These are phyloP conservation scores for Camelina neglecta DNA, from an alignment of 345 rosid genomes.

Conservation along the genomic window DNA sequence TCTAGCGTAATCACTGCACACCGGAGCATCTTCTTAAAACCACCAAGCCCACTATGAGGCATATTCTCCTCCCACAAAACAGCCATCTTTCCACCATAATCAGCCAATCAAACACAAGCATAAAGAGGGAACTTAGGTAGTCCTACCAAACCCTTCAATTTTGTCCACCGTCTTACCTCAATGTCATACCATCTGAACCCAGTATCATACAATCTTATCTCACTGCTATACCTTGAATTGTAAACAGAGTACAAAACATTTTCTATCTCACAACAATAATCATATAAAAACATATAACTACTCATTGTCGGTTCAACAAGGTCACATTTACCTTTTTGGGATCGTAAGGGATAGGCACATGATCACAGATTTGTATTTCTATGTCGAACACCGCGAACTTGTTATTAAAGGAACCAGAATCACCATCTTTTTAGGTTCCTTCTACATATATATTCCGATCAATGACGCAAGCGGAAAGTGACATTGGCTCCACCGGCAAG, in stretches of 20 bases:
- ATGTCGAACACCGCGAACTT: no score
- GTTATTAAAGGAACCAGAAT: no score
- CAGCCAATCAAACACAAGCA: no score
- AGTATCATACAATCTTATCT: background rate
- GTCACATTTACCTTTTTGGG: background rate
- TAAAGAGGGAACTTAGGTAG: background rate
- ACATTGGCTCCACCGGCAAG: no score
- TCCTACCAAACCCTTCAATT: background rate
- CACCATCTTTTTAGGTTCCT: no score
- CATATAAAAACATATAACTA: background rate
- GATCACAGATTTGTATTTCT: no score
- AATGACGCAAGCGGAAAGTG: no score
- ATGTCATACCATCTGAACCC: background rate
- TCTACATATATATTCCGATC: no score
- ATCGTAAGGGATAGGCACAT: background rate
- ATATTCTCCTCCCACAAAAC: background rate
- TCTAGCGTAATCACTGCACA: background rate
- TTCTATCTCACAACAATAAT: background rate
- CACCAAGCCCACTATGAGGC: background rate
- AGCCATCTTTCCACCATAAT: background rate
- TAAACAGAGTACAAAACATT: background rate
- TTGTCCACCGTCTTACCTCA: background rate
- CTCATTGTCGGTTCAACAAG: no score
- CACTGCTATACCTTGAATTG: no score
- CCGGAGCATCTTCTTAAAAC: background rate